Evolutionary conservation across 495 filamentous ascomycete genomes (phyloP), one percentile per base, ranked within the genome.

Genomic region (Penicillium robsamsonii): DNA sequence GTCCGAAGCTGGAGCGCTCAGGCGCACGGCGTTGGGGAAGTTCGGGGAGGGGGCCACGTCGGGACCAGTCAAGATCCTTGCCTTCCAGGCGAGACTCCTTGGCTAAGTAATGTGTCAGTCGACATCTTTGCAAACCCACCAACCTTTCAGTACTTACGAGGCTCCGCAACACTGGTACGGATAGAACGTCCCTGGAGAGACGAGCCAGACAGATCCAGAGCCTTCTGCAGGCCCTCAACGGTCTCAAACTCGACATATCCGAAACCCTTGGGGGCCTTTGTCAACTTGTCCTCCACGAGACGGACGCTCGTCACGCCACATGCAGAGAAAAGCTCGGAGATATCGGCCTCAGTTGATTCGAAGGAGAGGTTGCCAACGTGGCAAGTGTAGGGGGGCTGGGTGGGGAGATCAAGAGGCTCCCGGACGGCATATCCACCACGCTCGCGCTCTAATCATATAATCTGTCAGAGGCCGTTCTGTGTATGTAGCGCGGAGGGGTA

Each of bases 361-460:
- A 96, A 98, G 20, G 93, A 91, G 47, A 98, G 84, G 66, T 98
- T 98, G 57, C 95, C 94, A 49, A 98, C 83, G 78, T 98, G 95
- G 45, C 89, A 91, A 43, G 94, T 97, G 76, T 83, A 98, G 0
- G 94, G 94, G 29, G 94, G 93, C 75, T 91, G 90, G 37, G 87
- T 85, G 20, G 94, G 94, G 41, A 97, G 82, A 42, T 91, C 89
- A 53, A 96, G 83, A 61, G 87, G 81, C 62, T 96, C 90, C 59
- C 92, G 88, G 56, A 83, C 69, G 47, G 84, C 81, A 65, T 86
- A 90, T 61, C 85, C 86, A 78, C 66, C 67, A 53, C 65, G 67
- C 37, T 72, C 66, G 56, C 74, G 75, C 33, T 79, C 76, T 78
- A 61, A 50, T 51, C 49, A 56, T 56, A 15, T 27, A 48, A 33